A percentile compares a stretch with the other conserved stretches of the same genome.
Conservation (phyloP, 441 rosid genomes). For the Mallotus japonicus region DNA sequence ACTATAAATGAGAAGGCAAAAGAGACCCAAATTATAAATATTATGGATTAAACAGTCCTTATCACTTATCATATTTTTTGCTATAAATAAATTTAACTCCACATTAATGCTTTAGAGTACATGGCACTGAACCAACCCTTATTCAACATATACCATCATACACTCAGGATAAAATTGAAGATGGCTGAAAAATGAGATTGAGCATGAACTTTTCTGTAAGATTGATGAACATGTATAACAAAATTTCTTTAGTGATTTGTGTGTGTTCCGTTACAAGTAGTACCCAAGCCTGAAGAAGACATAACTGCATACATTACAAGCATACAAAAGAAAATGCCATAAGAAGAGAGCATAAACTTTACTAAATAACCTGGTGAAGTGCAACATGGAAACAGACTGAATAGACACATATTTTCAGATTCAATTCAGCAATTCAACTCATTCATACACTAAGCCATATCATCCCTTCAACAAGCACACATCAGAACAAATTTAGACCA, state of each 20-base stretch:
- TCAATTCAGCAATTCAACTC: neutral
- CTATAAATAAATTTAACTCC: neutral
- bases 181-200: neutral
- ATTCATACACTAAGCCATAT: neutral
- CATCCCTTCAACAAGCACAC: neutral
- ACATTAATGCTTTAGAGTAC: neutral
- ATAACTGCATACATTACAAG: neutral
- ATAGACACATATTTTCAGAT: neutral
- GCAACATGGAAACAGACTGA: neutral
- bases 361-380: neutral
- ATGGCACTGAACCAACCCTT: neutral
- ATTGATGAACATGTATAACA: neutral
- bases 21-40: neutral
- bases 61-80: neutral
- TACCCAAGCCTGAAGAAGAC: neutral
- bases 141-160: neutral
- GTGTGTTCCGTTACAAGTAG: neutral
- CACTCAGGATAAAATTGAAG: neutral
- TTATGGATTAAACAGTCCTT: neutral
- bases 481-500: conserved; percentile 1
- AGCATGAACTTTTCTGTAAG: neutral
- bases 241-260: neutral
- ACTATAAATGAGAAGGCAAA: neutral
- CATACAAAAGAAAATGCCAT: neutral
- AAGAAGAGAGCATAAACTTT: neutral